These are phyloP conservation scores for Podaxis rugospora DNA, from an alignment of 768 basidiomycete species.

Conservation along the genomic window DNA sequence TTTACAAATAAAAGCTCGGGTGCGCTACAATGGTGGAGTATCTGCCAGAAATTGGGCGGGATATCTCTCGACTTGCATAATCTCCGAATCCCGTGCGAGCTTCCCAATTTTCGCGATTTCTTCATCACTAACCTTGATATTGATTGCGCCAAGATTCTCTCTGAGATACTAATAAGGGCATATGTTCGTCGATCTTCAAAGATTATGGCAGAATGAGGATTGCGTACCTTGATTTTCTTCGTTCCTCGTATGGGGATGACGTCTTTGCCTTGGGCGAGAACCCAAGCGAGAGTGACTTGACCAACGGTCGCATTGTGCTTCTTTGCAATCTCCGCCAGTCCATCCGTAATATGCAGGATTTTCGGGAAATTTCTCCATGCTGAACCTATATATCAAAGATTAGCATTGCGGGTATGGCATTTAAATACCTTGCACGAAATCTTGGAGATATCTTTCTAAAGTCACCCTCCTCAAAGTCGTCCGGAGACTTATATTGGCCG, in stretches of 20 bases:
- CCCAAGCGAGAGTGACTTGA: slow-evolving; percentile 47
- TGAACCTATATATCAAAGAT: slow-evolving; percentile 14
- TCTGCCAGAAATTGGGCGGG: slow-evolving; percentile 21
- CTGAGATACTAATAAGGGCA: slow-evolving; percentile 27
- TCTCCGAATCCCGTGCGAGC: slow-evolving; percentile 31
- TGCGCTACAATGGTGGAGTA: background rate
- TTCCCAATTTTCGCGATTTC: slow-evolving; percentile 32
- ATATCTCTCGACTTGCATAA: slow-evolving; percentile 26
- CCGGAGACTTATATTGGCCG: slow-evolving; percentile 33
- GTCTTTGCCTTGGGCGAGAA: slow-evolving; percentile 42
- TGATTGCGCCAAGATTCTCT: slow-evolving; percentile 37
- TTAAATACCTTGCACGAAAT: background rate
- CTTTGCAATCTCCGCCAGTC: slow-evolving; percentile 30
- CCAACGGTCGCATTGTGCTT: slow-evolving; percentile 38
- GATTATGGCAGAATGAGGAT: too few relatives aligned
- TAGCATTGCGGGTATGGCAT: background rate
- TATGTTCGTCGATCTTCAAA: background rate
- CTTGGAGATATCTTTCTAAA: slow-evolving; percentile 33
- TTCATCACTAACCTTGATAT: slow-evolving; percentile 29
- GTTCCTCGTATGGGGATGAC: slow-evolving; percentile 48
- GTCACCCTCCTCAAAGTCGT: slow-evolving; percentile 36
- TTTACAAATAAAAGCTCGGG: too few relatives aligned
- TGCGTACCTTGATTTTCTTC: slow-evolving; percentile 29
- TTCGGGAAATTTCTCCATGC: slow-evolving; percentile 41
- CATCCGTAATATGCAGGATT: slow-evolving; percentile 37